Evolutionary conservation across 2,329 filamentous ascomycete genomes (phyloP).

Genomic region (Calonectria honghensis): DNA sequence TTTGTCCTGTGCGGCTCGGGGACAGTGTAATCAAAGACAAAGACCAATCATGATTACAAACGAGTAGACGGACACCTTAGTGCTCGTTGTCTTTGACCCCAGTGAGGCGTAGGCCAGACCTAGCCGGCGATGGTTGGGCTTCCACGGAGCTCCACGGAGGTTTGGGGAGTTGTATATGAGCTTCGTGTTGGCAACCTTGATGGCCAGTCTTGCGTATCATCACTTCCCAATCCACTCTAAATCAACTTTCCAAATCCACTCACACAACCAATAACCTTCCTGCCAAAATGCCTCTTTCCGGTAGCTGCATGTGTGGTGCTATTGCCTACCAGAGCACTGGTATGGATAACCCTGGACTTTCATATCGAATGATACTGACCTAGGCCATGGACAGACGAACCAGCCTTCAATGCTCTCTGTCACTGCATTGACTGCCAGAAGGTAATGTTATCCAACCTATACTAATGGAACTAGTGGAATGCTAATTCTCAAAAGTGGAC

Average conservation of each 20-base stretch:
- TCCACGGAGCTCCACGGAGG: background rate
- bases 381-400: conserved; percentile 59
- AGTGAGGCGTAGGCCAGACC: background rate
- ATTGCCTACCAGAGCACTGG: conserved; percentile 59
- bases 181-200: conserved; percentile 13
- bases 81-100: background rate
- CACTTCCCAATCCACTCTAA: conserved; percentile 1
- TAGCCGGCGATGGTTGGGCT: background rate
- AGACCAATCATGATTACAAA: background rate
- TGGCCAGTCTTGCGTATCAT: background rate
- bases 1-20: background rate
- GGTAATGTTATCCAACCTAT: conserved; percentile 54
- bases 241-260: background rate
- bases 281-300: conserved; percentile 51
- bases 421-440: conserved; percentile 74
- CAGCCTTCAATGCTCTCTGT: conserved; percentile 68
- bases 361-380: too few relatives aligned
- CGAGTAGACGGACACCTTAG: background rate
- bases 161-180: conserved; percentile 20
- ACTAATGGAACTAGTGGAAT: background rate
- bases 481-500: conserved; percentile 61
- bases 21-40: background rate
- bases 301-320: conserved; percentile 62
- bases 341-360: conserved; percentile 43
- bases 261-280: background rate